phyloP scores from a whole-genome alignment of 352 stramenopile genomes.

The Globisporangium alternatum region DNA sequence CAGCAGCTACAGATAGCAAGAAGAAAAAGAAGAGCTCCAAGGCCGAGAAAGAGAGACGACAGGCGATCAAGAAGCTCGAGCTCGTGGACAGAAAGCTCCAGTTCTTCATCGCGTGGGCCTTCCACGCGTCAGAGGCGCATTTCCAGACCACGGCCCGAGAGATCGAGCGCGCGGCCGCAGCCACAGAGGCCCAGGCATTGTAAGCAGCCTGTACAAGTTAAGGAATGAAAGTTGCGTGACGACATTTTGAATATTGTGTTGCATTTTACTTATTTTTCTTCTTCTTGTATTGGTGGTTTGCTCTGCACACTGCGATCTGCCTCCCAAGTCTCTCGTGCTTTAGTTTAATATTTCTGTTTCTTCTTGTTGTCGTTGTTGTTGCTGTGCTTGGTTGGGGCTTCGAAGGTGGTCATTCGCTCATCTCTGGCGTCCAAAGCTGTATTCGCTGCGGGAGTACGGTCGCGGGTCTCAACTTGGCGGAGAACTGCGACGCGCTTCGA shows the following conservation, averaged over 20 bases:
- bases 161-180: constrained; percentile 2
- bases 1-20: background rate
- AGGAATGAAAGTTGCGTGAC: background rate
- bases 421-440: background rate
- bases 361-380: background rate
- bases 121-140: constrained; percentile 18
- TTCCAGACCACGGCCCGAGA: constrained; percentile 11
- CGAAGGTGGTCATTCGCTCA: no score
- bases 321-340: background rate
- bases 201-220: no score
- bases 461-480: no score
- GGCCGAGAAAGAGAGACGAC: constrained; percentile 20
- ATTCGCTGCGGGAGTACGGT: no score
- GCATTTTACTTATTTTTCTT: background rate
- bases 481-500: background rate
- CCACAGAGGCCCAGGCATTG: background rate
- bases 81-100: constrained; percentile 46
- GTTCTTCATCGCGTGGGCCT: constrained; percentile 60
- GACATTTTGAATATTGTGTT: background rate
- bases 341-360: background rate
- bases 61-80: constrained; percentile 26
- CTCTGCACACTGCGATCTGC: background rate
- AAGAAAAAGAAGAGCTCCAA: constrained; percentile 22
- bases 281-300: background rate
- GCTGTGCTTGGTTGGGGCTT: background rate